phyloP scores from a whole-genome alignment of 768 basidiomycete species.

The Boletus pseudopeckii region DNA sequence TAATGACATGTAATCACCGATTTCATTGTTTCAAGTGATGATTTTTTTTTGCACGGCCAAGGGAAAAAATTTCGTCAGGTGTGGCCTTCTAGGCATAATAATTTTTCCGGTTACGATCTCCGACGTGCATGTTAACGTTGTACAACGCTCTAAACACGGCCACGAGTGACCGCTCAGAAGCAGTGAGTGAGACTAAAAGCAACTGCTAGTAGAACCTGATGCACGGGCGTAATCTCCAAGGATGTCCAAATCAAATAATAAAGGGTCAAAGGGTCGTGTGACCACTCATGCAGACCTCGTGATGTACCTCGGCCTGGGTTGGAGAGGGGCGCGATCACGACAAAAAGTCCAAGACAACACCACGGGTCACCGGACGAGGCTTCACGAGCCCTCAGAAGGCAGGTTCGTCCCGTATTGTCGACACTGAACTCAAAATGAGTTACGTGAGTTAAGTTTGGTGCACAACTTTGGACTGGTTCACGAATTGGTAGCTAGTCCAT shows the following conservation, averaged over 20 bases:
- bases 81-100: not conserved
- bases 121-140: not conserved
- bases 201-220: not conserved
- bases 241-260: not conserved
- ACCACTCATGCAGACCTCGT: conserved; percentile 3
- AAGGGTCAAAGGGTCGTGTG: conserved; percentile 19
- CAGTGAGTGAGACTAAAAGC: not conserved
- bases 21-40: conserved; percentile 16
- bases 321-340: not conserved
- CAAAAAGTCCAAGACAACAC: no score
- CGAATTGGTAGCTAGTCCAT: conserved; percentile 2
- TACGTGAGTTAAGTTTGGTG: not conserved
- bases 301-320: not conserved
- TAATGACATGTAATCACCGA: conserved; percentile 18
- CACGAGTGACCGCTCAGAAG: not conserved
- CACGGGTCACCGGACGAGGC: not conserved
- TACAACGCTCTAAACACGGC: not conserved
- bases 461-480: conserved; percentile 8
- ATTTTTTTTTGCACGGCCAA: not conserved
- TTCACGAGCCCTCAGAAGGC: conserved; percentile 7
- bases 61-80: not conserved
- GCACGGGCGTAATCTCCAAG: not conserved
- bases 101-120: not conserved
- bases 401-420: conserved; percentile 7
- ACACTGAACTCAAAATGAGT: conserved; percentile 8